A percentile compares a stretch with the other conserved stretches of the same genome.
These are phyloP conservation scores for Wallacemonas sp. DNA, from an alignment of 208 protist species.

Conservation along the genomic window DNA sequence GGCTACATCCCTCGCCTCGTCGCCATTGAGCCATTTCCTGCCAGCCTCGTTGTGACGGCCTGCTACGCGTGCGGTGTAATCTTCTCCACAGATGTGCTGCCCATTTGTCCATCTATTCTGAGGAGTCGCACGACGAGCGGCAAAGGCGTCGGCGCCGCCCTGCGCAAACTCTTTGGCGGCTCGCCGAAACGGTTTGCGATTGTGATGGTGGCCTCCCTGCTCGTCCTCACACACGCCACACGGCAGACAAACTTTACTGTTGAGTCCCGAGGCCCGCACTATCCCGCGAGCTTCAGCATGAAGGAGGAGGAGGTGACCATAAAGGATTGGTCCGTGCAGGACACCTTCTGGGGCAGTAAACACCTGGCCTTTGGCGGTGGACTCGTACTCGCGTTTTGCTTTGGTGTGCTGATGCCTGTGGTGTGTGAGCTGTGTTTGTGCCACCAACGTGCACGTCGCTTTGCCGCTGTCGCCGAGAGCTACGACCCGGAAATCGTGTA, in stretches of 20 bases:
- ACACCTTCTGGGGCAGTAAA: slow-evolving; percentile 59
- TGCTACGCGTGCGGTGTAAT: slow-evolving; percentile 50
- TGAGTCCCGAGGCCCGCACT: slow-evolving; percentile 44
- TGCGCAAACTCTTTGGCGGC: slow-evolving; percentile 19
- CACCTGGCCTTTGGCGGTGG: slow-evolving; percentile 56
- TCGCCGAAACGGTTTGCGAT: slow-evolving; percentile 42
- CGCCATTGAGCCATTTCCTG: slow-evolving; percentile 67
- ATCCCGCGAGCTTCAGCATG: slow-evolving; percentile 46
- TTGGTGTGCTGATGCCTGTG: slow-evolving; percentile 64
- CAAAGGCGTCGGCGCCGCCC: slow-evolving; percentile 15
- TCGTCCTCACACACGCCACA: slow-evolving; percentile 64
- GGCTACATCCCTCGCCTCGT: slow-evolving; percentile 78
- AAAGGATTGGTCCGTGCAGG: slow-evolving; percentile 48
- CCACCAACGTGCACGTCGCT: slow-evolving; percentile 45
- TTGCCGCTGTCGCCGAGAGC: slow-evolving; percentile 24
- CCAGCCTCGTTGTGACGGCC: slow-evolving; percentile 41
- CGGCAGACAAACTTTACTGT: slow-evolving; percentile 73
- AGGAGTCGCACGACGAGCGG: neutral
- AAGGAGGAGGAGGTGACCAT: slow-evolving; percentile 38
- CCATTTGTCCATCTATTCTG: slow-evolving; percentile 35
- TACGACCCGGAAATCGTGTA: slow-evolving; percentile 23
- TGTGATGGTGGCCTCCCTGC: slow-evolving; percentile 26
- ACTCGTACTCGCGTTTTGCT: slow-evolving; percentile 57
- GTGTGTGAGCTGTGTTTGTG: slow-evolving; percentile 57
- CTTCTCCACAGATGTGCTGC: slow-evolving; percentile 51